Conservation (phyloP, 1,284 basidiomycete species). For the Jaminaea rosea region DNA sequence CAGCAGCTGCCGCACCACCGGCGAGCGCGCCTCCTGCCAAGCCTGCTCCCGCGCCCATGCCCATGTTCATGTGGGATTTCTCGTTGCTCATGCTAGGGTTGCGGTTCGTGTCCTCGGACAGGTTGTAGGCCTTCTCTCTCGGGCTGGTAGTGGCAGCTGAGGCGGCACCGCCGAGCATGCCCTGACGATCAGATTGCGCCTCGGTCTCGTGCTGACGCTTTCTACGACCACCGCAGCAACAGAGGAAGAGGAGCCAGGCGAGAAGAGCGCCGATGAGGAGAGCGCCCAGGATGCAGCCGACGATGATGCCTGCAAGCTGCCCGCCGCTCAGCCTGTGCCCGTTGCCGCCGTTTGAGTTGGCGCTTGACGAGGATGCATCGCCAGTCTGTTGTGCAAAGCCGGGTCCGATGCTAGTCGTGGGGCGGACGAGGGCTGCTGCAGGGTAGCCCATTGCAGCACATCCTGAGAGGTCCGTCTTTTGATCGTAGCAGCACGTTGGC, state of each 20-base stretch:
- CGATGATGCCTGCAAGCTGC: slow-evolving; percentile 30
- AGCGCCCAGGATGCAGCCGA: slow-evolving; percentile 29
- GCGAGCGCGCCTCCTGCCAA: slow-evolving; percentile 5
- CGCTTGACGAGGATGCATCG: slow-evolving; percentile 5
- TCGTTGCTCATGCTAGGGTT: slow-evolving; percentile 5
- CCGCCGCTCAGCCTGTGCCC: slow-evolving; percentile 7
- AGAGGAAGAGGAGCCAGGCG: slow-evolving; percentile 15
- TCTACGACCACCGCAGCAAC: background rate
- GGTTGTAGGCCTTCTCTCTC: slow-evolving; percentile 25
- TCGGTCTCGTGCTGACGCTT: slow-evolving; percentile 16
- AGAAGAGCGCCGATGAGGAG: slow-evolving; percentile 27
- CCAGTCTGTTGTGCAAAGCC: slow-evolving; percentile 12
- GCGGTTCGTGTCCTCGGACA: slow-evolving; percentile 23
- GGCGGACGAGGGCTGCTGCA: slow-evolving; percentile 21
- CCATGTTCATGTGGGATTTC: slow-evolving; percentile 12
- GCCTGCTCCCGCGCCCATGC: slow-evolving; percentile 13
- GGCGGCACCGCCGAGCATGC: slow-evolving; percentile 14
- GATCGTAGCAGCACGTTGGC: slow-evolving; percentile 29
- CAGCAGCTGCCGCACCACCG: slow-evolving; percentile 17
- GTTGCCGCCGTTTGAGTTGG: background rate
- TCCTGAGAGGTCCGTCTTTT: slow-evolving; percentile 26
- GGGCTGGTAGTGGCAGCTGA: background rate
- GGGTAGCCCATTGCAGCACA: slow-evolving; percentile 33
- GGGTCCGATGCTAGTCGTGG: slow-evolving; percentile 25
- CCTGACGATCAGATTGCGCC: slow-evolving; percentile 11